A percentile compares a stretch with the other conserved stretches of the same genome.
phyloP scores from a whole-genome alignment of 2,329 filamentous ascomycete species.

The Beauveria caledonica region DNA sequence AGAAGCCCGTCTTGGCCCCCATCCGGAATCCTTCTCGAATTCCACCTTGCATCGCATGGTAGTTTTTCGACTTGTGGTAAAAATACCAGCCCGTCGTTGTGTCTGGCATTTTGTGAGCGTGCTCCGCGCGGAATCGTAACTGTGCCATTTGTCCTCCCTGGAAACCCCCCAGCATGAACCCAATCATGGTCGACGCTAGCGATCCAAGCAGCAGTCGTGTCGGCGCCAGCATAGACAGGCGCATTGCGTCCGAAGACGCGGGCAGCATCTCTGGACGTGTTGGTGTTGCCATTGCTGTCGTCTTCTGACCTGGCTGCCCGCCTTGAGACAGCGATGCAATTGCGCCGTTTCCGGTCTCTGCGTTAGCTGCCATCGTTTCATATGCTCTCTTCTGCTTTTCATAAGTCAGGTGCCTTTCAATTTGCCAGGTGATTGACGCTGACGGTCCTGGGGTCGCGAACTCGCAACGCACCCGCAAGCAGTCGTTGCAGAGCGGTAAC shows the following conservation, averaged over 20 bases:
- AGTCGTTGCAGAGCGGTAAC: not conserved
- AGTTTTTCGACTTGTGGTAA: constrained; percentile 99
- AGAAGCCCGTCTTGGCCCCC: constrained; percentile 60
- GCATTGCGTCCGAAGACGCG: constrained; percentile 23
- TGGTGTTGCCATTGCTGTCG: not conserved
- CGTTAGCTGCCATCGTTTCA: not conserved
- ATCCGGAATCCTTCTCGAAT: constrained; percentile 71
- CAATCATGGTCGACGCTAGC: constrained; percentile 55
- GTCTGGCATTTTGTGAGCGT: constrained; percentile 84
- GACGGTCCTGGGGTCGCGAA: not conserved
- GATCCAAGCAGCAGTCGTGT: constrained; percentile 59
- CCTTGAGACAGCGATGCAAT: constrained; percentile 2
- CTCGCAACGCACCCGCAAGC: not conserved
- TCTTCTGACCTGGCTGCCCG: not conserved
- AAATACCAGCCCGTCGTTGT: constrained; percentile 86
- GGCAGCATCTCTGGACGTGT: constrained; percentile 1
- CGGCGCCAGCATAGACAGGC: constrained; percentile 55
- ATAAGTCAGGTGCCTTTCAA: not conserved
- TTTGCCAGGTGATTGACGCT: not conserved
- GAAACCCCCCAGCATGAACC: constrained; percentile 60
- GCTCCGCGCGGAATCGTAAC: constrained; percentile 86
- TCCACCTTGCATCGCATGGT: constrained; percentile 70
- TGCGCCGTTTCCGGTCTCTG: not conserved
- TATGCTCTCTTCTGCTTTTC: not conserved
- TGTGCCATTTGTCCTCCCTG: constrained; percentile 67